Evolutionary conservation across 768 basidiomycete genomes (phyloP).

Genomic region (Phallus indusiatus): DNA sequence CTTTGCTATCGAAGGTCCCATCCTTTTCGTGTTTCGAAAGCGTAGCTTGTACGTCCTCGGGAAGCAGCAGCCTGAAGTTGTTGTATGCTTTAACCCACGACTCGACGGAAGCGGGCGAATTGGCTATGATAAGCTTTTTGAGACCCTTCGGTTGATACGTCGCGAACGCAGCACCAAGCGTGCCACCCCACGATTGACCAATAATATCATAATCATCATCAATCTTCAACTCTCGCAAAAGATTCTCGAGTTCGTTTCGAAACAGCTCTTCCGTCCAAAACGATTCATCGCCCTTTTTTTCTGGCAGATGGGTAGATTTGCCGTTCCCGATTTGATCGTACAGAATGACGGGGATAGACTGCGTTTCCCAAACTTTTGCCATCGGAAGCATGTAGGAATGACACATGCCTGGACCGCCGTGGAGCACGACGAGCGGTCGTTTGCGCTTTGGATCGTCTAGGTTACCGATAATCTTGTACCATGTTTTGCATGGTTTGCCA

Average conservation of each 20-base stretch:
- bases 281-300: constrained; percentile 23
- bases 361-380: too few species aligned
- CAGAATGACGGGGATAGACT: too few species aligned
- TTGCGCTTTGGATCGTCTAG: too few species aligned
- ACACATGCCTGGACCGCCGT: too few species aligned
- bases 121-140: constrained; percentile 34
- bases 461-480: too few species aligned
- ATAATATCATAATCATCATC: constrained; percentile 31
- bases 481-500: too few species aligned
- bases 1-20: constrained; percentile 31
- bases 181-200: constrained; percentile 35
- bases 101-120: constrained; percentile 34
- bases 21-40: constrained; percentile 38
- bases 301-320: constrained; percentile 32
- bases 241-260: constrained; percentile 41
- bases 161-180: constrained; percentile 38
- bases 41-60: constrained; percentile 29
- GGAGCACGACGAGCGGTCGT: too few species aligned
- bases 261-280: constrained; percentile 48
- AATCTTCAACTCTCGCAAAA: constrained; percentile 35
- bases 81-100: constrained; percentile 30
- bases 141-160: constrained; percentile 35
- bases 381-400: too few species aligned
- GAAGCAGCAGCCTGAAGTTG: constrained; percentile 26
- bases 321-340: constrained; percentile 46